Evolutionary conservation across 1,284 basidiomycete species (phyloP).

Genomic region (Amylostereum chailletii): DNA sequence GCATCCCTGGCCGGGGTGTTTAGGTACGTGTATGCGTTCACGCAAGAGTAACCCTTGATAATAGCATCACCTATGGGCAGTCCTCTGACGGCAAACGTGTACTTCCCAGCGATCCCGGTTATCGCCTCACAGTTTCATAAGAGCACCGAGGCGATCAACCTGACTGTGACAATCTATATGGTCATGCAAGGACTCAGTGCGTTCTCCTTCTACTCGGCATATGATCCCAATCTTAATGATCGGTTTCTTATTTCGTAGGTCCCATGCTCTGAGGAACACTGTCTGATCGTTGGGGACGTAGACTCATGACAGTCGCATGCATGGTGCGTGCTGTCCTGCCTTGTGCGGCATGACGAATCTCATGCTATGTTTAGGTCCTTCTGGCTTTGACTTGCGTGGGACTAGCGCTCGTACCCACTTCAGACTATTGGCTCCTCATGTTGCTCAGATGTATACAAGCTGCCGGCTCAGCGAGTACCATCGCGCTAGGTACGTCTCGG

Average conservation of each 20-base stretch:
- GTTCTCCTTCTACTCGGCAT: constrained; percentile 7
- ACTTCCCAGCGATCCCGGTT: constrained; percentile 69
- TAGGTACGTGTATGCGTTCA: constrained; percentile 32
- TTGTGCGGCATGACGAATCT: too few species aligned
- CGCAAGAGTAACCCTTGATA: not conserved
- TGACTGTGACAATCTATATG: constrained; percentile 77
- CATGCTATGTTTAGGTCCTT: constrained; percentile 10
- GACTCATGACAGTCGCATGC: constrained; percentile 36
- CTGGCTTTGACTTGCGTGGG: constrained; percentile 34
- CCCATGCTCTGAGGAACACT: constrained; percentile 38
- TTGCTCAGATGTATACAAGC: constrained; percentile 39
- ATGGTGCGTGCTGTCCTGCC: constrained; percentile 15
- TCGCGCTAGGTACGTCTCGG: constrained; percentile 27
- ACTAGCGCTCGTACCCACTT: constrained; percentile 35
- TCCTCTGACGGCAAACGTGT: constrained; percentile 68
- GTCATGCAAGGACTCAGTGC: constrained; percentile 65
- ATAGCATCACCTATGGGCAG: constrained; percentile 22
- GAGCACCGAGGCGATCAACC: constrained; percentile 60
- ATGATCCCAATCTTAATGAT: constrained; percentile 1
- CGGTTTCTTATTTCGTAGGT: constrained; percentile 15
- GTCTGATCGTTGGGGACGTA: constrained; percentile 35
- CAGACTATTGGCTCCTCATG: constrained; percentile 39
- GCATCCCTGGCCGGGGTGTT: constrained; percentile 51
- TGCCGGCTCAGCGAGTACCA: constrained; percentile 34
- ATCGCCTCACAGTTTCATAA: constrained; percentile 55